Evolutionary conservation across 1,139 yeast species (phyloP).

Genomic region (Geotrichum cucujoidarum): DNA sequence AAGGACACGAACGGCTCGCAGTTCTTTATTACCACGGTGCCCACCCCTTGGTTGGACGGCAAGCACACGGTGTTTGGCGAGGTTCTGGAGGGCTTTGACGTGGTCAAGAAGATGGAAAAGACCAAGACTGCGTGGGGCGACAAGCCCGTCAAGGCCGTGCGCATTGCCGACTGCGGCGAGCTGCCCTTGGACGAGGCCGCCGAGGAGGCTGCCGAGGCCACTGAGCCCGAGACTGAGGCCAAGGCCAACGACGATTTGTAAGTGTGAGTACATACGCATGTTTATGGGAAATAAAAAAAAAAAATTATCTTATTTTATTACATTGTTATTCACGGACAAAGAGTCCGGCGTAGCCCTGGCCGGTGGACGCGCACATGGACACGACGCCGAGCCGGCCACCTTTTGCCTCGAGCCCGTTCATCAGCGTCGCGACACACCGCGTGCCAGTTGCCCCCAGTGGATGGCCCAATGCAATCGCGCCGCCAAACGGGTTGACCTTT

Average conservation of each 20-base stretch:
- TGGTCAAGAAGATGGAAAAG: constrained; percentile 71
- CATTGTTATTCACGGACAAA: constrained; percentile 37
- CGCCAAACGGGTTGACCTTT: constrained; percentile 43
- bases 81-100: constrained; percentile 78
- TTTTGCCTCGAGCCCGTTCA: constrained; percentile 37
- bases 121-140: constrained; percentile 70
- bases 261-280: neutral
- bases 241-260: constrained; percentile 26
- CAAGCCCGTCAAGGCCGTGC: constrained; percentile 60
- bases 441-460: constrained; percentile 45
- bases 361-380: constrained; percentile 45
- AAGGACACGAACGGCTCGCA: constrained; percentile 95
- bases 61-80: constrained; percentile 95
- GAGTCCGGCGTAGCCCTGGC: constrained; percentile 44
- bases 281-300: too few relatives aligned
- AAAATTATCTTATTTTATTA: too few relatives aligned
- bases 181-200: constrained; percentile 35
- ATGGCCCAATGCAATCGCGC: constrained; percentile 45
- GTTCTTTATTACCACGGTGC: constrained; percentile 89
- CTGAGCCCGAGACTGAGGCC: constrained; percentile 11
- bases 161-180: constrained; percentile 77
- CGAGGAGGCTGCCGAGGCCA: constrained; percentile 15
- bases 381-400: constrained; percentile 39
- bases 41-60: constrained; percentile 89
- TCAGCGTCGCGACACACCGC: constrained; percentile 38